Conservation (phyloP, 2,329 filamentous ascomycete species). For the Penicillium frequentans region DNA sequence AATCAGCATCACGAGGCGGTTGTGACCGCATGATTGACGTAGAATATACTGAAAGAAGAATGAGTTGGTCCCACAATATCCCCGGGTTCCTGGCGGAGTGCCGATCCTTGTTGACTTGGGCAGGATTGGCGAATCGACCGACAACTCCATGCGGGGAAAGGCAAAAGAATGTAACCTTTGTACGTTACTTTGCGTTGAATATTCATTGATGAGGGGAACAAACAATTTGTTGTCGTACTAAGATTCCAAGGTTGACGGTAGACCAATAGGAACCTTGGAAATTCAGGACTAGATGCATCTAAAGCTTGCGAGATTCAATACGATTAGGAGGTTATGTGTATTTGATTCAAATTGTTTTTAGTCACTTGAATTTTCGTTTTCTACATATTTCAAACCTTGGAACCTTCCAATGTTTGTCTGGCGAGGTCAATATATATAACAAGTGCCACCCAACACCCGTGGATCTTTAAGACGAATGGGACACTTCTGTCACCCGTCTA, state of each 20-base stretch:
- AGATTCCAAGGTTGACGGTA: background rate
- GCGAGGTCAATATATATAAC: too few species aligned
- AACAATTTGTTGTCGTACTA: background rate
- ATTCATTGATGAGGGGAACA: background rate
- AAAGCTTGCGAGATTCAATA: too few species aligned
- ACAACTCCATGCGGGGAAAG: slow-evolving; percentile 18
- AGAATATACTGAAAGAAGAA: background rate
- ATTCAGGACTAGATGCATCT: too few species aligned
- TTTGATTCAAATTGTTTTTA: too few species aligned
- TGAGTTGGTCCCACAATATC: background rate
- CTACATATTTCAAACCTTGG: too few species aligned
- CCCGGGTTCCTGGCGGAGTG: slow-evolving; percentile 7
- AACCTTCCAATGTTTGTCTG: too few species aligned
- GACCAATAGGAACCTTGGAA: too few species aligned
- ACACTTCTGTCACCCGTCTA: too few species aligned
- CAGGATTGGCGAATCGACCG: slow-evolving; percentile 2
- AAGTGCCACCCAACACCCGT: too few species aligned
- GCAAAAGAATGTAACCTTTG: slow-evolving; percentile 12
- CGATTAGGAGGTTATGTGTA: too few species aligned
- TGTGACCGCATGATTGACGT: background rate
- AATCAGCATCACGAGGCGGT: background rate
- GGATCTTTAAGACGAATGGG: too few species aligned
- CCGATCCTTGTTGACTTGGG: slow-evolving; percentile 15
- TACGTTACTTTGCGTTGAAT: slow-evolving; percentile 2
- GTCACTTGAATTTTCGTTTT: too few species aligned